A percentile compares a stretch with the other conserved stretches of the same genome.
phyloP scores from a whole-genome alignment of 169 alveolate species.

The Plasmodium relictum region DNA sequence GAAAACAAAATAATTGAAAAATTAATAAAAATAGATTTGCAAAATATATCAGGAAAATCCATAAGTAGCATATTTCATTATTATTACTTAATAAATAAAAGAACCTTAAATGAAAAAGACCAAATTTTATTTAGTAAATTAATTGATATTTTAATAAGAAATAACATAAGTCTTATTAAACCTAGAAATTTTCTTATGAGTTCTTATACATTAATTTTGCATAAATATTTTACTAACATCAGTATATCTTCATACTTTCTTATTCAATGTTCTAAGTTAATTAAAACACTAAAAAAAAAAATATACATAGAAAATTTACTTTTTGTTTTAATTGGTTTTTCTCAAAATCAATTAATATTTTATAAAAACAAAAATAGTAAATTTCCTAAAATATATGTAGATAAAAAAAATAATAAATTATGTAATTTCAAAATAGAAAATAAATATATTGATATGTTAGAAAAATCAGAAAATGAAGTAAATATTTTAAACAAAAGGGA shows the following conservation, averaged over 20 bases:
- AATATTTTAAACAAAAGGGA: slow-evolving; percentile 8
- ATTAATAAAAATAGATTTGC: slow-evolving; percentile 8
- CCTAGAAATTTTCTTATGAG: slow-evolving; percentile 69
- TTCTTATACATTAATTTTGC: slow-evolving; percentile 48
- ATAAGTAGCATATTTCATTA: slow-evolving; percentile 68
- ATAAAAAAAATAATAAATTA: slow-evolving; percentile 50
- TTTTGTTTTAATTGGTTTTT: slow-evolving; percentile 58
- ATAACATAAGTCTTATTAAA: slow-evolving; percentile 22
- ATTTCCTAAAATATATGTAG: slow-evolving; percentile 15
- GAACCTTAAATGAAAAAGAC: slow-evolving; percentile 11
- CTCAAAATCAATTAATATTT: slow-evolving; percentile 61
- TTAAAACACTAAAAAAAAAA: slow-evolving; percentile 13
- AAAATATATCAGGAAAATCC: slow-evolving; percentile 37
- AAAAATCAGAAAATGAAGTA: slow-evolving; percentile 50
- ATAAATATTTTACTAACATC: slow-evolving; percentile 69
- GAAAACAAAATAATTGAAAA: slow-evolving; percentile 34
- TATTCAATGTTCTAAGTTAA: slow-evolving; percentile 60
- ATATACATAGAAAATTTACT: slow-evolving; percentile 57
- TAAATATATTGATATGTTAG: slow-evolving; percentile 60
- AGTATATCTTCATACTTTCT: slow-evolving; percentile 47
- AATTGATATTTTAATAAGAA: slow-evolving; percentile 27
- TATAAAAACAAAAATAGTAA: slow-evolving; percentile 39
- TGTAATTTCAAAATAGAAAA: slow-evolving; percentile 65
- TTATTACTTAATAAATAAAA: slow-evolving; percentile 46
- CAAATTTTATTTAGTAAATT: slow-evolving; percentile 32